Evolutionary conservation across 495 filamentous ascomycete genomes (phyloP), one percentile per base, ranked within the genome.

Genomic region (Parachaetomium inaequale): DNA sequence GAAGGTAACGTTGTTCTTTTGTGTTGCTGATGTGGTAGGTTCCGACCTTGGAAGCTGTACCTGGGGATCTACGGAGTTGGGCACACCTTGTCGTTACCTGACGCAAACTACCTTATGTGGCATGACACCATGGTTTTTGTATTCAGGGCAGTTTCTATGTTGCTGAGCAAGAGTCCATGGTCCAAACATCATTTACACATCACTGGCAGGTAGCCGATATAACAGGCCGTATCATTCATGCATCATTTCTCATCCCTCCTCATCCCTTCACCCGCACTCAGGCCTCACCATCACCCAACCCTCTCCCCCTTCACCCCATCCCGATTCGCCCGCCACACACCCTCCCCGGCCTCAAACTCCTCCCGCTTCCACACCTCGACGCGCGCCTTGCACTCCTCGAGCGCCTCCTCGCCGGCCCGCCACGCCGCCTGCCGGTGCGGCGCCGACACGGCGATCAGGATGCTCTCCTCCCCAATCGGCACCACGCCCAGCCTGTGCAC

Each of bases 291-390:
- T 56, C 38, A 53, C 34, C 34, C 53, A 26, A 75, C 61, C 61
- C 70, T 74, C 55, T 77, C 78, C 6, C 86, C 88, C 8, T 68
- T 73, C 70, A 77, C 76, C 49, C 90, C 87, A 78, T 96, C 92
- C 69, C 88, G 76, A 80, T 98, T 98, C 62, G 89, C 91, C 79
- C 93, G 87, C 93, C 93, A 98, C 55, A 96, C 85, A 49, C 90
- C 91, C 61, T 84, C 87, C 60, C 84, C 86, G 12, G 81, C 87
- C 21, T 74, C 85, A 83, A 98, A 98, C 69, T 90, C 88, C 80
- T 98, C 94, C 70, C 84, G 78, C 78, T 98, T 98, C 94, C 94
- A 98, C 52, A 98, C 87, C 82, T 98, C 94, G 43, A 89, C 89
- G 62, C 80, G 82, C 68, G 82, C 84, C 78, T 98, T 98, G 68